phyloP scores from a whole-genome alignment of 192 early-diverging fungal species.

The Backusella sp. region DNA sequence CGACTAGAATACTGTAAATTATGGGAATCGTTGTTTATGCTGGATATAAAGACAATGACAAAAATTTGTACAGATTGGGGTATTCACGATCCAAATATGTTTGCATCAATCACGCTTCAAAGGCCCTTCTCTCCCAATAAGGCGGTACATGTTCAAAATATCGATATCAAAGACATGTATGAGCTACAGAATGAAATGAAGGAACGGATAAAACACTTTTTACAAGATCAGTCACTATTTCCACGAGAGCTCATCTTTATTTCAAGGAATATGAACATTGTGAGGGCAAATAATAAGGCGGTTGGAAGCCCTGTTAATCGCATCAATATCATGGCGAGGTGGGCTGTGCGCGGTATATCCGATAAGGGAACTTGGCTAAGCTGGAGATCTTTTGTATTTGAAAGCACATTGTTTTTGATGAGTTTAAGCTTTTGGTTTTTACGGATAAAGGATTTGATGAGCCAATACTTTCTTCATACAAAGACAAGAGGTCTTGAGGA shows the following conservation, averaged over 20 bases:
- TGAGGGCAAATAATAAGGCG: conserved; percentile 81
- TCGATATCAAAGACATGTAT: conserved; percentile 60
- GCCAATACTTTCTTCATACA: conserved; percentile 34
- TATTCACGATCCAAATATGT: conserved; percentile 58
- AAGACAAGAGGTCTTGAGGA: conserved; percentile 64
- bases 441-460: conserved; percentile 40
- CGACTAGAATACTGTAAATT: conserved; percentile 76
- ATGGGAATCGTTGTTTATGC: conserved; percentile 81
- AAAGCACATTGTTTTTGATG: conserved; percentile 54
- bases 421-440: conserved; percentile 60
- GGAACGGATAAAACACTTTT: conserved; percentile 65
- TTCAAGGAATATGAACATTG: conserved; percentile 84
- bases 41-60: conserved; percentile 61
- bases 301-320: conserved; percentile 87
- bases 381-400: conserved; percentile 45
- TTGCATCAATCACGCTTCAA: conserved; percentile 68
- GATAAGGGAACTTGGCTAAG: conserved; percentile 6
- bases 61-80: conserved; percentile 76
- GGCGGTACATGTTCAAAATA: conserved; percentile 37
- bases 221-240: conserved; percentile 65
- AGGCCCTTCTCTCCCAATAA: conserved; percentile 60
- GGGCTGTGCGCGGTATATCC: conserved; percentile 63
- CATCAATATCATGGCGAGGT: conserved; percentile 81
- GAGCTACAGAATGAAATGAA: conserved; percentile 77
- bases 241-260: conserved; percentile 92